Evolutionary conservation across 768 basidiomycete species (phyloP), one percentile per base, ranked within the genome.

Genomic region (Hebeloma cylindrosporum): DNA sequence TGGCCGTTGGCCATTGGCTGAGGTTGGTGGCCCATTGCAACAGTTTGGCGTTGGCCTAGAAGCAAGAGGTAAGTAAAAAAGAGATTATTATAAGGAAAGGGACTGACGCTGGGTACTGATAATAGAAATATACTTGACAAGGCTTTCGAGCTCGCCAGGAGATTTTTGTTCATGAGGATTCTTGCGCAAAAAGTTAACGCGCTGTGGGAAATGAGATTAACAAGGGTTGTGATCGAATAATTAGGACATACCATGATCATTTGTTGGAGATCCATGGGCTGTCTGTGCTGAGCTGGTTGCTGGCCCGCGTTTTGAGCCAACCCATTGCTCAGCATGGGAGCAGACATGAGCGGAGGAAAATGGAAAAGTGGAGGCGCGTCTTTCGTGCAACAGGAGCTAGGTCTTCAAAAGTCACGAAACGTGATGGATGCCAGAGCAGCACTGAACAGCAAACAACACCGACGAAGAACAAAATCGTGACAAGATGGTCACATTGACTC

Each of bases 1-100:
- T 81, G 79, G 22, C 81, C 80, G 51, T 84, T 83, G 39, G 67
- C 57, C 53, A 69, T 64, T 22, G 61, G 65, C 40, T 54, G 65
- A 23, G 56, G 62, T 27, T 56, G 56, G 46, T 52, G 54, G 58
- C 64, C 65, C 61, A 67, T 60, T 39, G 58, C 17, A 57, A 70
- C 60, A 16, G 52, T 49, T 53, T 53, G 68, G 41, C 62, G 61
- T 60, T 58, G 53, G 51, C 55, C 52, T 60, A 33, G 23, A 52
- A 39, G 26, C 31, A n/a, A n/a, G n/a, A 37, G 35, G 29, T 33
- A 42, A 45, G 50, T 51, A 20, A 9, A 23, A 37, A 11, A 13
- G 17, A 20, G 25, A 35, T 32, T 21, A 35, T 47, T 40, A 33
- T 40, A 49, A 21, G 38, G 32, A 49, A 29, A 43, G 17, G 27